A percentile compares a stretch with the other conserved stretches of the same genome.
phyloP scores from a whole-genome alignment of 192 early-diverging fungal species.

The Phlyctochytrium arcticum region DNA sequence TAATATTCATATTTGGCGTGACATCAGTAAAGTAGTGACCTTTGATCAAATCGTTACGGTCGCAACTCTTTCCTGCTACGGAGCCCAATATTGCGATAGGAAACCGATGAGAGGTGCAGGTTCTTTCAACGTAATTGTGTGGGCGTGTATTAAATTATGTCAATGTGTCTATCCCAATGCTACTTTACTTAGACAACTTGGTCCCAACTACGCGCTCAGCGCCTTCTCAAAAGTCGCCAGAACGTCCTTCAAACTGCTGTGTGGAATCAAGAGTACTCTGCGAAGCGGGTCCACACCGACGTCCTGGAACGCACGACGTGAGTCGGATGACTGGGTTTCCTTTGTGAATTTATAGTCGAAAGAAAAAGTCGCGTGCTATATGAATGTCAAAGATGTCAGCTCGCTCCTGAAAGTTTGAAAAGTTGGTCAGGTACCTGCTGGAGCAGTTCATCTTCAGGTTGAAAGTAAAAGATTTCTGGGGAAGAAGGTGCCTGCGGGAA shows the following conservation, averaged over 20 bases:
- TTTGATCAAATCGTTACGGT: too few species aligned
- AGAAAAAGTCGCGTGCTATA: conserved; percentile 60
- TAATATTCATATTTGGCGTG: too few species aligned
- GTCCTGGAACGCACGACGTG: conserved; percentile 78
- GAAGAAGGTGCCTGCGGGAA: too few species aligned
- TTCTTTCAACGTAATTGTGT: too few species aligned
- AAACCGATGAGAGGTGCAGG: too few species aligned
- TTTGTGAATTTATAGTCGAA: conserved; percentile 84
- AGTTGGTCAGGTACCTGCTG: conserved; percentile 41
- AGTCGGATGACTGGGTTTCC: conserved; percentile 63
- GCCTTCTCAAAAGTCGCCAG: conserved; percentile 39
- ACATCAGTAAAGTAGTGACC: too few species aligned
- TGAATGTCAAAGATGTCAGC: neutral
- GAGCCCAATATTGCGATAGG: too few species aligned
- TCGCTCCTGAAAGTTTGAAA: neutral
- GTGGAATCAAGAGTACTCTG: conserved; percentile 61
- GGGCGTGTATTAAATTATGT: too few species aligned
- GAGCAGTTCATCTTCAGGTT: conserved; percentile 90
- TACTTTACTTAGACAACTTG: too few species aligned
- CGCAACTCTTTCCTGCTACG: too few species aligned
- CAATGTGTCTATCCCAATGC: too few species aligned
- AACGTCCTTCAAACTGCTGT: conserved; percentile 49
- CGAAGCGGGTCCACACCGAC: conserved; percentile 73
- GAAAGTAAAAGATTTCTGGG: conserved; percentile 68
- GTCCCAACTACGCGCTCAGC: neutral